These are phyloP conservation scores for Botryosphaeria dothidea DNA, from an alignment of 2,329 filamentous ascomycete species.

Conservation along the genomic window DNA sequence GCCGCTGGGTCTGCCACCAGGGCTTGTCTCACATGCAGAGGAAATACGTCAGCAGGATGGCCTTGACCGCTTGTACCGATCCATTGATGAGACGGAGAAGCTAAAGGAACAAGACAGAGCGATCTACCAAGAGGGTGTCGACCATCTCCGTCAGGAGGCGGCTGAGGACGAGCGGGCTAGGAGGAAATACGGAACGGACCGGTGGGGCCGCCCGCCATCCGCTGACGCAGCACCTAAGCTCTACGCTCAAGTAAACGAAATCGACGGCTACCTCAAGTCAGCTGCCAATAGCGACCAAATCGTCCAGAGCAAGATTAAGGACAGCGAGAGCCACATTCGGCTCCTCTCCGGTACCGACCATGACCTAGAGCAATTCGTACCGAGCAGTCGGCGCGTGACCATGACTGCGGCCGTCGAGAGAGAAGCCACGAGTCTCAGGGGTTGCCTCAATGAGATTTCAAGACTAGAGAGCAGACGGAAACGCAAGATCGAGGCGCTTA, in stretches of 20 bases:
- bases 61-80: slow-evolving; percentile 71
- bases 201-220: slow-evolving; percentile 75
- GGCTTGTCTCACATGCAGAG: slow-evolving; percentile 84
- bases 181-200: slow-evolving; percentile 79
- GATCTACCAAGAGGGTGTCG: slow-evolving; percentile 80
- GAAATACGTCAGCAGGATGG: slow-evolving; percentile 92
- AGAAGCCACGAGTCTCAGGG: slow-evolving; percentile 74
- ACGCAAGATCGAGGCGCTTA: slow-evolving; percentile 75
- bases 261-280: slow-evolving; percentile 81
- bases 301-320: slow-evolving; percentile 76
- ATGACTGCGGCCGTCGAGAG: slow-evolving; percentile 80
- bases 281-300: slow-evolving; percentile 67
- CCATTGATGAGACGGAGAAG: slow-evolving; percentile 86
- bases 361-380: slow-evolving; percentile 83
- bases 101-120: slow-evolving; percentile 77
- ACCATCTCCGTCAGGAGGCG: slow-evolving; percentile 75
- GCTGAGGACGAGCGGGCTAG: slow-evolving; percentile 79
- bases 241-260: slow-evolving; percentile 73
- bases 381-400: slow-evolving; percentile 75
- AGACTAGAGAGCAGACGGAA: slow-evolving; percentile 79
- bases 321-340: slow-evolving; percentile 72
- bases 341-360: slow-evolving; percentile 79
- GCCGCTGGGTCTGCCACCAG: slow-evolving; percentile 83
- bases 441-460: slow-evolving; percentile 79
- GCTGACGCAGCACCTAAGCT: slow-evolving; percentile 70